These are phyloP conservation scores for Globisporangium paddicum DNA, from an alignment of 352 stramenopile genomes.

Conservation along the genomic window DNA sequence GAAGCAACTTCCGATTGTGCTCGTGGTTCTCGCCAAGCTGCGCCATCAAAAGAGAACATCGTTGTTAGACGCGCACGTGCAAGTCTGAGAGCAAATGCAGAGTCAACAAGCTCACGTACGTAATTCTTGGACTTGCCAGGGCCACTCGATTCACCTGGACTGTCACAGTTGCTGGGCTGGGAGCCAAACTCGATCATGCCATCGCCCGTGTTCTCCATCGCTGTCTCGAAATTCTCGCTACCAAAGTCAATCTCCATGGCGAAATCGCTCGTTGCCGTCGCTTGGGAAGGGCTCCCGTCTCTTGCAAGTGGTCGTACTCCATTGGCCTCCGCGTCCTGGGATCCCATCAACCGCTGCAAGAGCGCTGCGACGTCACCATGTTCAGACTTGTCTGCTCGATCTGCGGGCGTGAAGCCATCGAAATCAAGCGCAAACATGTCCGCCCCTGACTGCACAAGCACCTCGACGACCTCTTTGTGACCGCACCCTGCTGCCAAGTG, in stretches of 20 bases:
- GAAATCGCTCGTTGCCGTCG: constrained; percentile 16
- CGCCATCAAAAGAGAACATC: background rate
- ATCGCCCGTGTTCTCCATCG: constrained; percentile 3
- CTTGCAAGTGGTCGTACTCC: background rate
- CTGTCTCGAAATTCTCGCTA: constrained; percentile 8
- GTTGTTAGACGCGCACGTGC: background rate
- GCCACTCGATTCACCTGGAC: constrained; percentile 18
- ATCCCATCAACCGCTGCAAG: constrained; percentile 40
- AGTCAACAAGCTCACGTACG: constrained; percentile 24
- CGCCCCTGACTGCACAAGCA: constrained; percentile 53
- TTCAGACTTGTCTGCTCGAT: constrained; percentile 76
- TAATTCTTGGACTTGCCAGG: constrained; percentile 37
- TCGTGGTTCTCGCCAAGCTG: constrained; percentile 71
- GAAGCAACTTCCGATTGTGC: constrained; percentile 78
- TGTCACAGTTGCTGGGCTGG: constrained; percentile 30
- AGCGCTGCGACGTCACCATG: constrained; percentile 41
- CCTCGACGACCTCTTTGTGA: constrained; percentile 56
- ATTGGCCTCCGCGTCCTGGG: background rate
- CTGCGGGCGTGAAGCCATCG: constrained; percentile 60
- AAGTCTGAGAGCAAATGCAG: background rate
- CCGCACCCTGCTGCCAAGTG: constrained; percentile 79
- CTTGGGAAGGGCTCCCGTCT: background rate
- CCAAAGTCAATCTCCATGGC: constrained; percentile 50
- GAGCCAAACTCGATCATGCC: constrained; percentile 11
- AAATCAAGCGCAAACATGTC: constrained; percentile 68